A percentile compares a stretch with the other conserved stretches of the same genome.
Evolutionary conservation across 495 filamentous ascomycete genomes (phyloP).

Genomic region (Daldinia bambusicola): DNA sequence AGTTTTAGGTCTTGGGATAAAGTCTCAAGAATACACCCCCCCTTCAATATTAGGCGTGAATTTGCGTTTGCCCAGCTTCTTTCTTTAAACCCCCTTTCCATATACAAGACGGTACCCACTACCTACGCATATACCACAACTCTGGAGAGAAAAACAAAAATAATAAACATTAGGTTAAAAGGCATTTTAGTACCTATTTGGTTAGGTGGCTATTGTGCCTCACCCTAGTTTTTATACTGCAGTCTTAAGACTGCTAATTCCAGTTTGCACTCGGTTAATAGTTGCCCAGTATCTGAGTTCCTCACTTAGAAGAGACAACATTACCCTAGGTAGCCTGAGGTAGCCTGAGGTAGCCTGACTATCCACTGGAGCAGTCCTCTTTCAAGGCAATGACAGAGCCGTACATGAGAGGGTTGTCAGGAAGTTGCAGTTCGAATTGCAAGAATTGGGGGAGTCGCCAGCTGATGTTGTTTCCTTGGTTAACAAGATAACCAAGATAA

Average conservation of each 20-base stretch:
- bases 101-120: not conserved
- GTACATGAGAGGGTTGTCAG: constrained; percentile 14
- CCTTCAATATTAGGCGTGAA: not conserved
- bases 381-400: constrained; percentile 23
- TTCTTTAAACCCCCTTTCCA: not conserved
- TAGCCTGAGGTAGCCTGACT: too few relatives aligned
- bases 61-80: not conserved
- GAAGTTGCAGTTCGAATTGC: constrained; percentile 24
- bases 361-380: not conserved
- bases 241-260: not conserved
- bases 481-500: not conserved
- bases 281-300: constrained; percentile 2
- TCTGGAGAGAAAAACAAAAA: not conserved
- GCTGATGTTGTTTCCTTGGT: not conserved
- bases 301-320: constrained; percentile 7
- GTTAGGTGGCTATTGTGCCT: constrained; percentile 4
- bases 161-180: not conserved
- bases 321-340: not conserved
- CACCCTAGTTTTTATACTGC: not conserved
- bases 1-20: too few relatives aligned
- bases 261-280: not conserved
- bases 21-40: too few relatives aligned
- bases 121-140: not conserved
- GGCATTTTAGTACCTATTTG: constrained; percentile 1
- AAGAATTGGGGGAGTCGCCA: constrained; percentile 4